Conservation (phyloP, 805 yeast species). For the Candida montana region DNA sequence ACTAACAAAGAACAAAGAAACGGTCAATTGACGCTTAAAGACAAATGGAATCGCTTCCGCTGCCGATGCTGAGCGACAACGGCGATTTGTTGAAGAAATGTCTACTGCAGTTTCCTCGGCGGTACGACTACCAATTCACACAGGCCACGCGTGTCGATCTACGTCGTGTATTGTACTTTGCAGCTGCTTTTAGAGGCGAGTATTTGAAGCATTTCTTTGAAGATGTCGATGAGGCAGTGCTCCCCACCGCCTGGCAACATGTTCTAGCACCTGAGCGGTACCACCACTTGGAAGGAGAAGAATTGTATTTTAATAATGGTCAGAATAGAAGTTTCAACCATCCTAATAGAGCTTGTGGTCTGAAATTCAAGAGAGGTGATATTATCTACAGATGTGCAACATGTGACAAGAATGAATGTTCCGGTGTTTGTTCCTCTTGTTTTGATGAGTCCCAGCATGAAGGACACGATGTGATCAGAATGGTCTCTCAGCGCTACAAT, state of each 20-base stretch:
- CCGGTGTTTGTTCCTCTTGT: conserved; percentile 78
- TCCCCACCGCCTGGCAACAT: conserved; percentile 22
- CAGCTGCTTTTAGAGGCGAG: conserved; percentile 38
- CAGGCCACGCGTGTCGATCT: conserved; percentile 28
- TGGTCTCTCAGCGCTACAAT: conserved; percentile 58
- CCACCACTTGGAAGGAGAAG: conserved; percentile 19
- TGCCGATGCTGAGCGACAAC: conserved; percentile 16
- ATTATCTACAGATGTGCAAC: conserved; percentile 75
- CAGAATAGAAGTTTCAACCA: conserved; percentile 35
- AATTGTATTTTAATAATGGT: conserved; percentile 15
- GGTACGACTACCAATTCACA: conserved; percentile 28
- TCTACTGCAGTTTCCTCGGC: conserved; percentile 35
- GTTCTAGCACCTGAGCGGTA: conserved; percentile 20
- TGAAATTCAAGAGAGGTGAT: conserved; percentile 70
- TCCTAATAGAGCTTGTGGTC: conserved; percentile 65
- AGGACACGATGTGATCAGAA: conserved; percentile 66
- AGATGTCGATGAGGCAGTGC: conserved; percentile 15
- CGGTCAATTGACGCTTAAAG: too few species aligned
- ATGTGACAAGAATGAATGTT: conserved; percentile 75
- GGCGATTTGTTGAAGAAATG: conserved; percentile 27
- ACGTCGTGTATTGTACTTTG: conserved; percentile 38
- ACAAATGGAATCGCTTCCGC: neutral
- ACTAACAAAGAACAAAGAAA: too few species aligned
- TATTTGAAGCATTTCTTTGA: conserved; percentile 37
- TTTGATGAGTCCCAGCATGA: conserved; percentile 62